Evolutionary conservation across 2,329 filamentous ascomycete species (phyloP).

Genomic region (Penicillium crustosum): DNA sequence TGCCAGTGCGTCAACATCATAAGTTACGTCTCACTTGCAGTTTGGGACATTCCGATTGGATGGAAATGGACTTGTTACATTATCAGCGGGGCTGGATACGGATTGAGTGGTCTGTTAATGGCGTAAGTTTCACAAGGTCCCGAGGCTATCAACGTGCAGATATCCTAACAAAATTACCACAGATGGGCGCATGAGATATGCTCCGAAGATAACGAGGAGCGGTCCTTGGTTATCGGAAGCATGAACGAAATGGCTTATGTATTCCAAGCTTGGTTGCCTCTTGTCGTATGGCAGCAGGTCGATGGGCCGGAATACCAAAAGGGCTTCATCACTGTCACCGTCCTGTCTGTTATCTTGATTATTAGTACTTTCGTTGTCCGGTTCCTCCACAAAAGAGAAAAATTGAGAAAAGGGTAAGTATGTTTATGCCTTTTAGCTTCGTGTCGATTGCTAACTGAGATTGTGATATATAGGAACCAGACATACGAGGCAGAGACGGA

Average conservation of each 20-base stretch:
- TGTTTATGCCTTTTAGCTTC: background rate
- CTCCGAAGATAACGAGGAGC: conserved; percentile 61
- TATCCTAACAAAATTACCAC: conserved; percentile 8
- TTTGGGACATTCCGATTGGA: conserved; percentile 52
- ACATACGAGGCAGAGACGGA: background rate
- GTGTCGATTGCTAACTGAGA: background rate
- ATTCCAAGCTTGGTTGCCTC: conserved; percentile 67
- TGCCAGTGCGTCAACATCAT: conserved; percentile 42
- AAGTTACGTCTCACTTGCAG: conserved; percentile 46
- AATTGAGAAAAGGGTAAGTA: conserved; percentile 1
- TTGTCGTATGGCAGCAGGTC: conserved; percentile 65
- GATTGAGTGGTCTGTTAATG: conserved; percentile 52
- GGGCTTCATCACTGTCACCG: conserved; percentile 58
- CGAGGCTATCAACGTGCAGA: background rate
- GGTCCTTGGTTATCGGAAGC: conserved; percentile 62
- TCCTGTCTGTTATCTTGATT: conserved; percentile 53
- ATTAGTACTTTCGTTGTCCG: conserved; percentile 49
- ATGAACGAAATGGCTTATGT: conserved; percentile 73
- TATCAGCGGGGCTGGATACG: conserved; percentile 50
- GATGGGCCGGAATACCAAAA: conserved; percentile 62
- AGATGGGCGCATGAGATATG: conserved; percentile 58
- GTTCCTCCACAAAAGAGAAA: conserved; percentile 12
- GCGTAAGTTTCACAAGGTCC: conserved; percentile 38
- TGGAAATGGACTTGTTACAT: conserved; percentile 67
- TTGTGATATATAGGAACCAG: background rate